Conservation (phyloP, 179 eudicot species). For the Spinacia oleracea region DNA sequence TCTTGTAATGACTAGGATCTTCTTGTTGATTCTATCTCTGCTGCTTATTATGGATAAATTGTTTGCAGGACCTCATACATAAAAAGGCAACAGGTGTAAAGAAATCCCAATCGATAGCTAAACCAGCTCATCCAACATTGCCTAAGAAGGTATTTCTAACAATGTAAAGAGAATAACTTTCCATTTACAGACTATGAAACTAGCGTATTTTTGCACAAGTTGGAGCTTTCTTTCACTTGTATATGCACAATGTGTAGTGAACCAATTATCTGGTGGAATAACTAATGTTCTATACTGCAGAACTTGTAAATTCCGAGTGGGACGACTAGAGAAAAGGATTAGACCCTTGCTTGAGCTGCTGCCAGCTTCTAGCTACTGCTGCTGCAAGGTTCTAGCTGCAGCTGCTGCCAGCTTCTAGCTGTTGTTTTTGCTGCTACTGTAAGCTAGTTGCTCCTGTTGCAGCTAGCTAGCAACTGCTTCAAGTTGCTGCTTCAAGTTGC, state of each 20-base stretch:
- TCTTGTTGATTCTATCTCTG: not conserved
- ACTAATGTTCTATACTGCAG: no score
- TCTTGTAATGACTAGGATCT: no score
- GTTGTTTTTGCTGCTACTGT: no score
- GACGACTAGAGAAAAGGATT: no score
- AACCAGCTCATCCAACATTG: constrained; percentile 41
- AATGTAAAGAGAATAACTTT: not conserved
- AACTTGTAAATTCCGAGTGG: no score
- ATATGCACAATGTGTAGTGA: not conserved
- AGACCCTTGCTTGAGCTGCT: no score
- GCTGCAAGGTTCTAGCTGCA: no score
- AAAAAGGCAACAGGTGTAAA: constrained; percentile 47
- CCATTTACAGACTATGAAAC: not conserved
- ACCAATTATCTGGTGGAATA: not conserved
- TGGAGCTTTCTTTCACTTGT: not conserved
- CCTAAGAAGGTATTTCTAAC: constrained; percentile 46
- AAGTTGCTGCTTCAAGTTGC: no score
- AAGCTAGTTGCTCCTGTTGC: no score
- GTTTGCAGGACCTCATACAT: constrained; percentile 50
- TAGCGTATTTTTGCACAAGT: not conserved
- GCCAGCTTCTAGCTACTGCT: no score
- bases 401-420: no score
- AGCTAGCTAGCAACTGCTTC: no score
- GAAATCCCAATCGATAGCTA: constrained; percentile 46
- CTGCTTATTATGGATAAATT: constrained; percentile 2